phyloP scores from a whole-genome alignment of 257 asterid genomes.

The Avicennia marina region DNA sequence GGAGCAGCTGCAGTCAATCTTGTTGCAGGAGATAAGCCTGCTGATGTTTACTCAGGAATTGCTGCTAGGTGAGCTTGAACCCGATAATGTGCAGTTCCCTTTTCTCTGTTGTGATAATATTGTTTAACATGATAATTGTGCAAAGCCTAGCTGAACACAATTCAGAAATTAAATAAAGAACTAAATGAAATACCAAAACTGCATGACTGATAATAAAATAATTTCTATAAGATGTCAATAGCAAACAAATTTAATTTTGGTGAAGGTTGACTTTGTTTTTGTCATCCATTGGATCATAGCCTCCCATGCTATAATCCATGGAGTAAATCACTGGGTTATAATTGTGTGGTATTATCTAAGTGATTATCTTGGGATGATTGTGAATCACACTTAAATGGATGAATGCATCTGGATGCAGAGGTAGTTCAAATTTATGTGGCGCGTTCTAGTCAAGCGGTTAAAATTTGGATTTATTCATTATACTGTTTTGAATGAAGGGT shows the following conservation, averaged over 20 bases:
- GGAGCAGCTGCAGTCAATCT: constrained; percentile 99
- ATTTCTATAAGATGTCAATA: background rate
- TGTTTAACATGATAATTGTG: background rate
- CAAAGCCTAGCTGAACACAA: background rate
- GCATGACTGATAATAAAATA: too few species aligned
- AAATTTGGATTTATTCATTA: background rate
- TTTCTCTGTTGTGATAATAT: background rate
- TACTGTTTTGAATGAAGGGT: constrained; percentile 49
- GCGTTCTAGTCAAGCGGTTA: background rate
- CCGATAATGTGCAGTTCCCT: background rate
- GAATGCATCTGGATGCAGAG: background rate
- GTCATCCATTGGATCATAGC: constrained; percentile 1
- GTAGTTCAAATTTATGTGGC: too few species aligned
- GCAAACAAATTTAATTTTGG: background rate
- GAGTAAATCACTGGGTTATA: too few species aligned
- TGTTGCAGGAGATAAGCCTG: constrained; percentile 87
- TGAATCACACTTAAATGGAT: background rate
- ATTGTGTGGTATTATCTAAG: background rate
- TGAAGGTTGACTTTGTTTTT: background rate
- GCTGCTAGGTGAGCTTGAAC: constrained; percentile 70
- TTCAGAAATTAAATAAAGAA: background rate
- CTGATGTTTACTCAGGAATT: constrained; percentile 96
- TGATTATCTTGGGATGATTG: background rate
- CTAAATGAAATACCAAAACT: too few species aligned
- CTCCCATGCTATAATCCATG: too few species aligned